These are phyloP conservation scores for Linaria vulgaris DNA, from an alignment of 257 asterid species.

Conservation along the genomic window DNA sequence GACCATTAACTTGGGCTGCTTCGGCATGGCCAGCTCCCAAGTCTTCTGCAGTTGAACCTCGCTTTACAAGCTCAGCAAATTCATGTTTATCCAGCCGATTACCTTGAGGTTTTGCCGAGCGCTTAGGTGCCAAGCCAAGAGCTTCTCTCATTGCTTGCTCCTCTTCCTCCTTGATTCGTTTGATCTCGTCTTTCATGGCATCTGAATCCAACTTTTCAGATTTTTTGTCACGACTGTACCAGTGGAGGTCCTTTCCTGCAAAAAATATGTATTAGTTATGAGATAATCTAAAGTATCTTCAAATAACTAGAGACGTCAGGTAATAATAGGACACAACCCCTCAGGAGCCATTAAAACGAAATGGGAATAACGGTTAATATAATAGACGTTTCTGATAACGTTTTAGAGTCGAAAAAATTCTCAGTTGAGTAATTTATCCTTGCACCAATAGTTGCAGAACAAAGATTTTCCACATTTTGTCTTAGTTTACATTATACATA, in stretches of 20 bases:
- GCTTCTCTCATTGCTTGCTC: constrained; percentile 99
- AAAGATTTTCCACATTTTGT: not conserved
- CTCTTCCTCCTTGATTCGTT: constrained; percentile 93
- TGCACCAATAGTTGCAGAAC: not conserved
- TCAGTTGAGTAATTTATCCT: not conserved
- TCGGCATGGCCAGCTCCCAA: constrained; percentile 99
- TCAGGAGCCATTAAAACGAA: not conserved
- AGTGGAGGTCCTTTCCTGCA: constrained; percentile 89
- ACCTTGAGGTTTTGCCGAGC: constrained; percentile 58
- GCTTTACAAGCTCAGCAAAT: constrained; percentile 80
- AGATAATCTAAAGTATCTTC: not conserved
- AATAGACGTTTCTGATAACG: not conserved
- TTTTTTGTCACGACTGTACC: constrained; percentile 87
- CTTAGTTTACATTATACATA: not conserved
- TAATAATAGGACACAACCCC: not conserved
- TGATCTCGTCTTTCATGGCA: constrained; percentile 79
- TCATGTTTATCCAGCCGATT: constrained; percentile 92
- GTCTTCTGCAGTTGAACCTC: constrained; percentile 98
- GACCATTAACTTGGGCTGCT: constrained; percentile 92
- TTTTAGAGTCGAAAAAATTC: not conserved
- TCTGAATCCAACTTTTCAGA: constrained; percentile 42
- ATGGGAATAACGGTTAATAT: not conserved
- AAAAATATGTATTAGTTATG: not conserved
- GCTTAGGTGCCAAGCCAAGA: constrained; percentile 93
- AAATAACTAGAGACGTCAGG: not conserved